Evolutionary conservation across 129 eudicot species (phyloP), one percentile per base, ranked within the genome.

Genomic region (Pseudognaphalium luteoalbum): DNA sequence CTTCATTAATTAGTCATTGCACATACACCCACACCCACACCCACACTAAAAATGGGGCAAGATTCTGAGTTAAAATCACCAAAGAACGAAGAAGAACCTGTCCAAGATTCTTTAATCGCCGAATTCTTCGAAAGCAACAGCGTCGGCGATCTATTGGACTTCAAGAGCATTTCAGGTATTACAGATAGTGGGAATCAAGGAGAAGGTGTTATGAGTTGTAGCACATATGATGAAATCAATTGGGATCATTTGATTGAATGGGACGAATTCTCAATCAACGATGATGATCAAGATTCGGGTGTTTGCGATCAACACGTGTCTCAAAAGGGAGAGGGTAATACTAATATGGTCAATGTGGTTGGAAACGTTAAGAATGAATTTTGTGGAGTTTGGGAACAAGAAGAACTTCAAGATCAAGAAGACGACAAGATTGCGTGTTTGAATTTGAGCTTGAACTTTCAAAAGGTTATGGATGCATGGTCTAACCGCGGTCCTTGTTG

Each of bases 381-480:
- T 66, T 29, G 28, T 54, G 84, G 59, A 42, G 11, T 74, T 70
- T 74, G 67, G 84, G 70, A 73, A 29, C 81, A 42, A 28, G 72
- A 78, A 29, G 76, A 68, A 69, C 54, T 30, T 19, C 57, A 75
- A 65, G 75, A 81, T 25, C 74, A 76, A 4, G 58, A 76, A 10
- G 80, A 80, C 7, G 85, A 80, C 19, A 83, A 69, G 68, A 76
- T 76, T 37, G 34, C 15, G 32, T 28, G 77, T 47, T 73, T 86
- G 62, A 80, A 82, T 29, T 34, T 86, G 58, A 86, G 77, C 75
- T 83, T 86, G 77, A 86, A 86, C 76, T 83, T 82, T 72, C 80
- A 86, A 44, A 81, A 82, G 19, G 87, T 86, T 61, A 80, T 86
- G 59, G 83, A 82, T 61, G 86, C 89, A 12, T 86, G 89, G 89